Percentiles rank a stretch among this genome's conserved stretches.
Conservation (phyloP, 2,329 filamentous ascomycete genomes). For the Alternaria hordeiaustralica region DNA sequence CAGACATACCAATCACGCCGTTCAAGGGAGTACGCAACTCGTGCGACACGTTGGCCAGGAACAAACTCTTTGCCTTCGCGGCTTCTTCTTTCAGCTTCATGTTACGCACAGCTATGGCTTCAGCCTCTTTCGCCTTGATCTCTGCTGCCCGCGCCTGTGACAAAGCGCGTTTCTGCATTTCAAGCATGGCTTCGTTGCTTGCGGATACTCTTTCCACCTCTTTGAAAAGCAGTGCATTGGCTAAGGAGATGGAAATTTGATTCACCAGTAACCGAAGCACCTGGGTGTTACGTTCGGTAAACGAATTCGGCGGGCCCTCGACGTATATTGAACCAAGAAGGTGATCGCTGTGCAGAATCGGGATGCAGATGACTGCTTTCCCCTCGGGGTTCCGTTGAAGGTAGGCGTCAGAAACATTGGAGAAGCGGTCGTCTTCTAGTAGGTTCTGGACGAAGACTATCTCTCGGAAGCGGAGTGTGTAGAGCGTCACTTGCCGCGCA, state of each 20-base stretch:
- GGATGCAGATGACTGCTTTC: constrained; percentile 79
- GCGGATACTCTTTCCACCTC: constrained; percentile 78
- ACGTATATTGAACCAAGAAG: constrained; percentile 78
- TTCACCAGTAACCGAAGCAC: constrained; percentile 73
- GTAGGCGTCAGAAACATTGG: constrained; percentile 75
- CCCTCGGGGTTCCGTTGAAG: constrained; percentile 71
- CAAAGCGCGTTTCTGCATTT: constrained; percentile 75
- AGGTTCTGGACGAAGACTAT: constrained; percentile 76
- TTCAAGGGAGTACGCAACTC: constrained; percentile 66
- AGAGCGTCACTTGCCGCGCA: constrained; percentile 78
- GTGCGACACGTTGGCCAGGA: constrained; percentile 63
- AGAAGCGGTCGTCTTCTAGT: constrained; percentile 76
- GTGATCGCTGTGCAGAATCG: constrained; percentile 75
- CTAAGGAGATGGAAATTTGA: constrained; percentile 72
- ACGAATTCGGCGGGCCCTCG: constrained; percentile 77
- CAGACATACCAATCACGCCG: constrained; percentile 64
- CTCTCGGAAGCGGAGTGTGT: constrained; percentile 78
- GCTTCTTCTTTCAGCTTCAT: constrained; percentile 84
- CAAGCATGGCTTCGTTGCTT: constrained; percentile 79
- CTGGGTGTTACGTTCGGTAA: constrained; percentile 70
- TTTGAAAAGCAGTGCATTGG: constrained; percentile 69
- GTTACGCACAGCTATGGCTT: constrained; percentile 77
- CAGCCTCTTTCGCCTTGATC: constrained; percentile 76
- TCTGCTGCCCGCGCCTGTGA: constrained; percentile 75
- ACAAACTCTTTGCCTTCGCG: constrained; percentile 82